phyloP scores from a whole-genome alignment of 2,329 filamentous ascomycete species.

The Epichloe bromicola region DNA sequence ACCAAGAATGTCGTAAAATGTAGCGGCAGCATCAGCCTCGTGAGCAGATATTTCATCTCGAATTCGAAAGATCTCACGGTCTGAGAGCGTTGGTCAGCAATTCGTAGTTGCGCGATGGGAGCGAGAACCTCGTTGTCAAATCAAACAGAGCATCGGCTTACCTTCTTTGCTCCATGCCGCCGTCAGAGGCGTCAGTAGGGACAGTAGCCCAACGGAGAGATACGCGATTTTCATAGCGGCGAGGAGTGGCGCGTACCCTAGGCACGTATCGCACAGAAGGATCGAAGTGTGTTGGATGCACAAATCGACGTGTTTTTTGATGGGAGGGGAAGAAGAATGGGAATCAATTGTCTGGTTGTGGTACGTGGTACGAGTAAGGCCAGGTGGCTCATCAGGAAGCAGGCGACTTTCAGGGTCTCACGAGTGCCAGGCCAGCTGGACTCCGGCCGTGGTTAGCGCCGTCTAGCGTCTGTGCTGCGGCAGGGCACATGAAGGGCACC shows the following conservation, averaged over 20 bases:
- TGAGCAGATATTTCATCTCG: constrained; percentile 76
- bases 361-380: constrained; percentile 5
- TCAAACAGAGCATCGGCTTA: constrained; percentile 21
- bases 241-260: background rate
- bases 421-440: too few species aligned
- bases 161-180: constrained; percentile 82
- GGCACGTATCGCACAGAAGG: background rate
- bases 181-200: constrained; percentile 51
- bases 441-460: too few species aligned
- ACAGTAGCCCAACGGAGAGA: constrained; percentile 55
- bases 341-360: background rate
- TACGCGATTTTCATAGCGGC: constrained; percentile 54
- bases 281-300: constrained; percentile 1
- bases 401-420: background rate
- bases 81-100: constrained; percentile 31
- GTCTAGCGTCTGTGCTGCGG: too few species aligned
- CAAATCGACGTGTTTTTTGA: background rate
- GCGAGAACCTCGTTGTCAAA: background rate
- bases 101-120: background rate
- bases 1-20: constrained; percentile 91
- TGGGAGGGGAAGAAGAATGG: background rate
- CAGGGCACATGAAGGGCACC: too few species aligned
- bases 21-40: constrained; percentile 60
- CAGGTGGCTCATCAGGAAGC: constrained; percentile 7
- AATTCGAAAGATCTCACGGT: constrained; percentile 95